phyloP scores from a whole-genome alignment of 768 basidiomycete genomes.

The Paxillus ammoniavirescens region DNA sequence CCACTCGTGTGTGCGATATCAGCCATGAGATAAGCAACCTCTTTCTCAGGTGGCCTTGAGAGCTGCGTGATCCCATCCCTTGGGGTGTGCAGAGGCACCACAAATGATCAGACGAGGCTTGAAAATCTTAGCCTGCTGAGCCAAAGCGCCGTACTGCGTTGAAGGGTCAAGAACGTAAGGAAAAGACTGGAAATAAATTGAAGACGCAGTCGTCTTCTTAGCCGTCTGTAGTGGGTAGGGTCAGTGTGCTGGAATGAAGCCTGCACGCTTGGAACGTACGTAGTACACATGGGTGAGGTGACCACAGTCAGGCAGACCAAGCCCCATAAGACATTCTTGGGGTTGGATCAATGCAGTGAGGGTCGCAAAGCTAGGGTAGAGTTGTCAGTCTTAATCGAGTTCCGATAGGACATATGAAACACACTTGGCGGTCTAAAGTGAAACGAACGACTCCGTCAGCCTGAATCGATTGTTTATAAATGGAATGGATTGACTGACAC shows the following conservation, averaged over 20 bases:
- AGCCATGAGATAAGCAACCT: slow-evolving; percentile 91
- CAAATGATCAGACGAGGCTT: slow-evolving; percentile 95
- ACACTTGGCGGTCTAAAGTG: slow-evolving; percentile 79
- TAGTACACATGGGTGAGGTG: slow-evolving; percentile 98
- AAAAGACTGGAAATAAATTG: slow-evolving; percentile 99
- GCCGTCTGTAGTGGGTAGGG: slow-evolving; percentile 60
- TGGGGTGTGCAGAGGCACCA: slow-evolving; percentile 97
- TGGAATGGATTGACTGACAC: slow-evolving; percentile 46
- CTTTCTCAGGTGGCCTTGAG: slow-evolving; percentile 81
- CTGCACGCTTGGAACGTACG: slow-evolving; percentile 41
- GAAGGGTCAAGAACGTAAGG: slow-evolving; percentile 85
- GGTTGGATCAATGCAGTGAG: slow-evolving; percentile 95
- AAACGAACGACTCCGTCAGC: slow-evolving; percentile 11
- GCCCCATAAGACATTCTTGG: slow-evolving; percentile 98
- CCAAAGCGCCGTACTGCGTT: slow-evolving; percentile 78
- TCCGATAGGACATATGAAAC: slow-evolving; percentile 23
- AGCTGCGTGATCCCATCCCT: slow-evolving; percentile 93
- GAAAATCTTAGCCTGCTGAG: slow-evolving; percentile 87
- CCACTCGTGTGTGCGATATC: slow-evolving; percentile 99
- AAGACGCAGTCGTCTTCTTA: slow-evolving; percentile 99
- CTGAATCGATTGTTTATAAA: neutral
- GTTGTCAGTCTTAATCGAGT: slow-evolving; percentile 11
- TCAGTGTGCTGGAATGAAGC: neutral
- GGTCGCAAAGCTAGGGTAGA: slow-evolving; percentile 77
- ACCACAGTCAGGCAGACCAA: slow-evolving; percentile 96